phyloP scores from a whole-genome alignment of 2,329 filamentous ascomycete species.

The Alternaria gansuensis region DNA sequence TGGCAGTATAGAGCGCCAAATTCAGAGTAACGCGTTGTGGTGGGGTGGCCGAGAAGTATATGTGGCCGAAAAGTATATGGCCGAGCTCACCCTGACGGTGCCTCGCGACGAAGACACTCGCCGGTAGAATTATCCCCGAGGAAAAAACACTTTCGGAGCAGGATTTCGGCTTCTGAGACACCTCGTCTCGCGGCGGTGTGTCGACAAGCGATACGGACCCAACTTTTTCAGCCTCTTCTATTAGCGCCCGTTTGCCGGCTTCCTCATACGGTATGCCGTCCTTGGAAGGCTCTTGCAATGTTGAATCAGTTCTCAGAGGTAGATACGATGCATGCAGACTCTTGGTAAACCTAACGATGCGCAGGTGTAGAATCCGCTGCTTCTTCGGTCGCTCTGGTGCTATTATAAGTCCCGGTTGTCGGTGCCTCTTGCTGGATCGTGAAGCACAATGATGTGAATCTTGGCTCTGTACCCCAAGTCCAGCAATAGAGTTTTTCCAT shows the following conservation, averaged over 20 bases:
- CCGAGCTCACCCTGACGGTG: conserved; percentile 7
- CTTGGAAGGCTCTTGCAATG: conserved; percentile 44
- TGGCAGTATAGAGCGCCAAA: no score
- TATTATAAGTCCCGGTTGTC: conserved; percentile 77
- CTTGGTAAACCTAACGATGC: conserved; percentile 64
- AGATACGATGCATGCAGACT: conserved; percentile 64
- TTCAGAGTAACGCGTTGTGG: no score
- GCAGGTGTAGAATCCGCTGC: conserved; percentile 67
- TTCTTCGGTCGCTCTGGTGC: conserved; percentile 72
- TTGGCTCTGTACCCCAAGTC: conserved; percentile 81
- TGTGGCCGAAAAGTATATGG: no score
- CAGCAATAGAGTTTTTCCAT: conserved; percentile 88
- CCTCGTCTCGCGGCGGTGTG: conserved; percentile 24
- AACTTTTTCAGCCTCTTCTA: conserved; percentile 60
- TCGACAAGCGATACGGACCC: conserved; percentile 41
- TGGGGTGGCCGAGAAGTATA: no score
- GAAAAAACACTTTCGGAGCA: conserved; percentile 4
- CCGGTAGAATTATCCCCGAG: conserved; percentile 11
- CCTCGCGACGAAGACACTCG: conserved; percentile 17
- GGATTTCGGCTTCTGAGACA: conserved; percentile 9
- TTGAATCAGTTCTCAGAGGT: conserved; percentile 59
- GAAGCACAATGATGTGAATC: conserved; percentile 77
- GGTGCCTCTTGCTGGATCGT: conserved; percentile 70
- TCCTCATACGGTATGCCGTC: conserved; percentile 61
- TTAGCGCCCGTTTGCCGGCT: conserved; percentile 60